These are phyloP conservation scores for Neurospora pannonica DNA, from an alignment of 495 filamentous ascomycete genomes.

Conservation along the genomic window DNA sequence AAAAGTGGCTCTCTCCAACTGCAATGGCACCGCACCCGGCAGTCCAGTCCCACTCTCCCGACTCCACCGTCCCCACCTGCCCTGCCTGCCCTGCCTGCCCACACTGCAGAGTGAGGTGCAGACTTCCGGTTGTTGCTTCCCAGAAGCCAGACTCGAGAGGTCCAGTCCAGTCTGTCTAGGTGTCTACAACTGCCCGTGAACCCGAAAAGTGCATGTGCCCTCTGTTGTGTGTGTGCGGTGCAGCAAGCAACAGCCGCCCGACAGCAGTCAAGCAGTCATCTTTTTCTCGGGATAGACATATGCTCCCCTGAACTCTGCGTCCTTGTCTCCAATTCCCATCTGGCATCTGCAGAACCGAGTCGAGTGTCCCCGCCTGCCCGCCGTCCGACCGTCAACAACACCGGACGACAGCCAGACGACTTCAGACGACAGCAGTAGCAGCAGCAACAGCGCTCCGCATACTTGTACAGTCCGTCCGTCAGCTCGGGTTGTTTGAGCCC, in stretches of 20 bases:
- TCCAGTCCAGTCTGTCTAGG: neutral
- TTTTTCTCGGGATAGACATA: neutral
- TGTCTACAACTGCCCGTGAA: neutral
- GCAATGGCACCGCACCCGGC: neutral
- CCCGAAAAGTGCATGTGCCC: neutral
- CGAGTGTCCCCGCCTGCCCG: neutral
- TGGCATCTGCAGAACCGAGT: neutral
- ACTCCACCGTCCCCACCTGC: neutral
- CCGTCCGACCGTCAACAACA: neutral
- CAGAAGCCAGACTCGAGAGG: neutral
- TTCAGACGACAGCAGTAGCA: slow-evolving; percentile 20
- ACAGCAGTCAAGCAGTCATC: neutral
- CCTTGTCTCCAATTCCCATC: neutral
- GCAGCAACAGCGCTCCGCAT: neutral
- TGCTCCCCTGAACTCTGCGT: neutral
- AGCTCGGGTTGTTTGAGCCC: neutral
- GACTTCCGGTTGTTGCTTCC: neutral
- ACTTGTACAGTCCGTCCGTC: neutral
- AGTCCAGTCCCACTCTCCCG: neutral
- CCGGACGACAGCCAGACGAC: slow-evolving; percentile 5
- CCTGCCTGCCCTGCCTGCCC: neutral
- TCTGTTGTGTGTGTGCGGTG: neutral
- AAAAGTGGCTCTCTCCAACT: neutral
- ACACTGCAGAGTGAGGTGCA: neutral
- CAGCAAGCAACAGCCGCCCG: neutral